Evolutionary conservation across 179 eudicot species (phyloP).

Genomic region (Beta corolliflora): DNA sequence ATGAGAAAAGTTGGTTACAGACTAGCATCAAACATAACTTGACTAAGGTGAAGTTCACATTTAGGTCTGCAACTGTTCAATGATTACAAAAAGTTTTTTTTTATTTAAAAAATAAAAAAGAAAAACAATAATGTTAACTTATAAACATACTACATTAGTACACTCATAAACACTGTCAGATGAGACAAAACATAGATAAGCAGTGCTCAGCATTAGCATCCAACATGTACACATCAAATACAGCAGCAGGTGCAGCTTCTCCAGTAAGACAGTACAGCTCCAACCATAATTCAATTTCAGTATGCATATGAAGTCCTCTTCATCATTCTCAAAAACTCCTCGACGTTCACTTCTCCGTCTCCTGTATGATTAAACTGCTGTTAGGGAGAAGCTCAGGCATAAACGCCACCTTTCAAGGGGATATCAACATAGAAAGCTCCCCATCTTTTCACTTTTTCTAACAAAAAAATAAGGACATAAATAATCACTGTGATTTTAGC

Average conservation of each 20-base stretch:
- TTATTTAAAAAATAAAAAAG: not conserved
- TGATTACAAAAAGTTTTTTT: not conserved
- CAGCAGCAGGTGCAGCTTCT: not conserved
- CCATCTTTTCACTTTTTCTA: not conserved
- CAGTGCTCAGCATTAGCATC: not conserved
- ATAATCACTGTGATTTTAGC: not conserved
- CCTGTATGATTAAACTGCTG: conserved; percentile 46
- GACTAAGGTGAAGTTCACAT: not conserved
- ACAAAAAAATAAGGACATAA: not conserved
- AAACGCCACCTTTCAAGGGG: not conserved
- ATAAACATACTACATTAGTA: not conserved
- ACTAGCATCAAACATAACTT: not conserved
- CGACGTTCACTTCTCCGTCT: conserved; percentile 87
- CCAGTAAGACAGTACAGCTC: not conserved
- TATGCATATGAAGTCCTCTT: conserved; percentile 72
- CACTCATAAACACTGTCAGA: not conserved
- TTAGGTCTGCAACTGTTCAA: not conserved
- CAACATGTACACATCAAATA: not conserved
- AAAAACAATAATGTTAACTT: not conserved
- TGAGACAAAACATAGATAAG: not conserved
- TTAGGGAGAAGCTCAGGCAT: not conserved
- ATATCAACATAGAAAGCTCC: not conserved
- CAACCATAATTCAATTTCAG: conserved; percentile 29
- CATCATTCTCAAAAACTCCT: conserved; percentile 93
- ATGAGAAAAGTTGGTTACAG: not conserved